phyloP scores from a whole-genome alignment of 108 stramenopile species.

The Fistulifera solaris region DNA sequence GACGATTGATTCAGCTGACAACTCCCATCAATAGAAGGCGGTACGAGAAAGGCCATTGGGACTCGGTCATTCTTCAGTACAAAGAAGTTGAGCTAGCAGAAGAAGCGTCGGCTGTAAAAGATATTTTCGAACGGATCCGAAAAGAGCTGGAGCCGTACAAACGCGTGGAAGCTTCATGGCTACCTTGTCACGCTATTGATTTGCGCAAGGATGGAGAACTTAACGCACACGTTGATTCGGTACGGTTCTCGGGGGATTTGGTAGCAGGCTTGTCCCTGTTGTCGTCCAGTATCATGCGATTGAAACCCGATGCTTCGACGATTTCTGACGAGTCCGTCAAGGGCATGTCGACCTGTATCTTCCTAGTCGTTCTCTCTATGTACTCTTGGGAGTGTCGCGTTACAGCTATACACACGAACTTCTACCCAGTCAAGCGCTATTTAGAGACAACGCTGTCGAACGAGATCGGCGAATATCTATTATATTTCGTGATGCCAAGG shows the following conservation, averaged over 20 bases:
- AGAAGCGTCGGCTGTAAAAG: constrained; percentile 1
- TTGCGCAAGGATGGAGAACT: constrained; percentile 61
- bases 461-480: constrained; percentile 61
- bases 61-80: constrained; percentile 76
- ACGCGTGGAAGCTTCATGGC: constrained; percentile 30
- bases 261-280: constrained; percentile 83
- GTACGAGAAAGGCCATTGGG: constrained; percentile 83
- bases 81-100: constrained; percentile 70
- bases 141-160: constrained; percentile 21
- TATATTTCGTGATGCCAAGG: constrained; percentile 65
- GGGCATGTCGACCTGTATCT: constrained; percentile 65
- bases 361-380: constrained; percentile 64
- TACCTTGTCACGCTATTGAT: constrained; percentile 85
- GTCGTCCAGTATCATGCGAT: constrained; percentile 60
- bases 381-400: constrained; percentile 48
- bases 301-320: constrained; percentile 36
- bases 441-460: constrained; percentile 28
- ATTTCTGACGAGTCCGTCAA: constrained; percentile 1
- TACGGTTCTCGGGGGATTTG: constrained; percentile 79
- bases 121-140: constrained; percentile 33
- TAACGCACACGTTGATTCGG: constrained; percentile 81
- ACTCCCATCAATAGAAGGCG: constrained; percentile 29
- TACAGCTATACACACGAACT: constrained; percentile 73
- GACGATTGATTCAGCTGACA: background rate
- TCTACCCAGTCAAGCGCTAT: constrained; percentile 30